These are phyloP conservation scores for Tremella fuciformis DNA, from an alignment of 768 basidiomycete species.

Conservation along the genomic window DNA sequence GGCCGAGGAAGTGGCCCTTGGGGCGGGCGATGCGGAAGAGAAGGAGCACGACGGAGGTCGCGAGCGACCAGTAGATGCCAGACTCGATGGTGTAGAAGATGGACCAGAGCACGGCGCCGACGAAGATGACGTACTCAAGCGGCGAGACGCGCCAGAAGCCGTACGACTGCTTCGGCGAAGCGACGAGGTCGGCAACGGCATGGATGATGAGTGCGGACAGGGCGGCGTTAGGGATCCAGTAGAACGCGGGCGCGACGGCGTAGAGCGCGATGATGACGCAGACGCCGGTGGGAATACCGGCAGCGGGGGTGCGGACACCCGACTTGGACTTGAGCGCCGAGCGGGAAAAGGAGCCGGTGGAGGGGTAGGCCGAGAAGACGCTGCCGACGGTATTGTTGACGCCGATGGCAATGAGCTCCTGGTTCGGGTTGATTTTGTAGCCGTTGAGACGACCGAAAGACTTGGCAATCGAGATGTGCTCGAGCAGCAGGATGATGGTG, in stretches of 20 bases:
- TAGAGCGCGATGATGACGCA: slow-evolving; percentile 92
- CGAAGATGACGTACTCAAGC: slow-evolving; percentile 84
- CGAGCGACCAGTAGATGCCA: slow-evolving; percentile 67
- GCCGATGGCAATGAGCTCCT: slow-evolving; percentile 96
- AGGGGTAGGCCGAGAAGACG: slow-evolving; percentile 86
- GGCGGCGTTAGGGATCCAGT: slow-evolving; percentile 60
- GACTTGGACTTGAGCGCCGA: slow-evolving; percentile 93
- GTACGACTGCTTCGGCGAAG: slow-evolving; percentile 75
- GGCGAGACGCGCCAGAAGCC: slow-evolving; percentile 92
- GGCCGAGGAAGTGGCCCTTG: slow-evolving; percentile 85
- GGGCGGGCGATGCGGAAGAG: slow-evolving; percentile 83
- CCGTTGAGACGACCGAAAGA: slow-evolving; percentile 89
- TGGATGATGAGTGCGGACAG: slow-evolving; percentile 95
- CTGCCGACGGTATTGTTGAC: slow-evolving; percentile 90
- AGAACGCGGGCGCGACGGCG: slow-evolving; percentile 88
- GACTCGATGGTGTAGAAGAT: slow-evolving; percentile 91
- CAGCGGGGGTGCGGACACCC: slow-evolving; percentile 92
- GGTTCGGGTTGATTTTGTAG: slow-evolving; percentile 82
- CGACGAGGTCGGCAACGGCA: slow-evolving; percentile 73
- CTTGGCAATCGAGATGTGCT: slow-evolving; percentile 97
- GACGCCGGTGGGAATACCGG: slow-evolving; percentile 77
- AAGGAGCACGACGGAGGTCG: slow-evolving; percentile 72
- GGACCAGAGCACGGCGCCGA: slow-evolving; percentile 80
- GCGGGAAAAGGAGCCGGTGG: slow-evolving; percentile 98
- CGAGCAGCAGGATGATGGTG: slow-evolving; percentile 65